Evolutionary conservation across 2,329 filamentous ascomycete genomes (phyloP).

Genomic region (Trichoderma hamatum): DNA sequence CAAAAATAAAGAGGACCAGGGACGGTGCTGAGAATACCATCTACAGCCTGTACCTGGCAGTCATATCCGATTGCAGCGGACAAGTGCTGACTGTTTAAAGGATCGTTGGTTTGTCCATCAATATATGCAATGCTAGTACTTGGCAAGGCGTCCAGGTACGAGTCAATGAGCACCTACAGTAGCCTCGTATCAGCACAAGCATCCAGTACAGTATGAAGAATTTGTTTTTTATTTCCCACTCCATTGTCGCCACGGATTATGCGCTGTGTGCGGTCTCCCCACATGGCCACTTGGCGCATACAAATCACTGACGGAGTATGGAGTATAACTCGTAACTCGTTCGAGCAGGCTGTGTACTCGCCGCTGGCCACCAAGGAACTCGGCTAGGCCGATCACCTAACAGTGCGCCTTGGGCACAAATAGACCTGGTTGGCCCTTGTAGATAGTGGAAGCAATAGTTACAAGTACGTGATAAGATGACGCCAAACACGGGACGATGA

Average conservation of each 20-base stretch:
- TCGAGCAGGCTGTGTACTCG: neutral
- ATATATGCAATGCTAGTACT: neutral
- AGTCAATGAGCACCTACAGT: neutral
- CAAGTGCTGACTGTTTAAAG: neutral
- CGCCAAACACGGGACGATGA: slow-evolving; percentile 26
- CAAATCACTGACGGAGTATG: neutral
- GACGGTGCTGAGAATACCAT: neutral
- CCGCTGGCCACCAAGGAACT: neutral
- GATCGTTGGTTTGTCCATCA: neutral
- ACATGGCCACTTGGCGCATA: neutral
- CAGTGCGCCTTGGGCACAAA: slow-evolving; percentile 11
- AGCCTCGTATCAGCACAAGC: neutral
- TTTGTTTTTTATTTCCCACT: neutral
- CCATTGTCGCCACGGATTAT: neutral
- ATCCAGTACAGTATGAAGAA: neutral
- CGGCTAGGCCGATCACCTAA: slow-evolving; percentile 18
- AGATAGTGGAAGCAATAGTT: neutral
- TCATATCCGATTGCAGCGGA: neutral
- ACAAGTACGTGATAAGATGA: slow-evolving; percentile 14
- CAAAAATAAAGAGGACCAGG: neutral
- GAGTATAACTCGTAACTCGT: neutral
- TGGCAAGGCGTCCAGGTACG: neutral
- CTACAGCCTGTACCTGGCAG: neutral
- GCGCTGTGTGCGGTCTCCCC: neutral
- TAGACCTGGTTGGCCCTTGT: neutral